A percentile compares a stretch with the other conserved stretches of the same genome.
Conservation (phyloP, 257 asterid species). For the Salvia rosmarinus region DNA sequence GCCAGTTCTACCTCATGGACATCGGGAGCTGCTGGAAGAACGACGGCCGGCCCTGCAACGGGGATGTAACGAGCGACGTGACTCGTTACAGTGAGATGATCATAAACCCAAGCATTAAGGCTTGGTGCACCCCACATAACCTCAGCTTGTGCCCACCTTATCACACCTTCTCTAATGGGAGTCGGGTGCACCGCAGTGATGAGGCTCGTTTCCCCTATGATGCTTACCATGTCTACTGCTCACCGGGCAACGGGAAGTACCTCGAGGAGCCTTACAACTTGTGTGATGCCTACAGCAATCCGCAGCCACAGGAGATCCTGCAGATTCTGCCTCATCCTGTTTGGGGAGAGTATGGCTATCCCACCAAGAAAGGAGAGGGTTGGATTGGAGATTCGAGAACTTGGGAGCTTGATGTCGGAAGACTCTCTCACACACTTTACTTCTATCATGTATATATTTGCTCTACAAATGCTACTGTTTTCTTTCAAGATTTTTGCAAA, state of each 20-base stretch:
- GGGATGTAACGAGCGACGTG: slow-evolving; percentile 61
- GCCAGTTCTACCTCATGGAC: slow-evolving; percentile 67
- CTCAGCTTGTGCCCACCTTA: slow-evolving; percentile 52
- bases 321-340: slow-evolving; percentile 66
- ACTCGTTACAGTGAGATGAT: slow-evolving; percentile 71
- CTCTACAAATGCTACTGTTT: too few relatives aligned
- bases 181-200: slow-evolving; percentile 47
- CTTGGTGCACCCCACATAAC: slow-evolving; percentile 51
- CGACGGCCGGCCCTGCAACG: slow-evolving; percentile 55
- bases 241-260: slow-evolving; percentile 55
- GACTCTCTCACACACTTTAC: slow-evolving; percentile 55
- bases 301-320: slow-evolving; percentile 66
- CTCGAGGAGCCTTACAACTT: slow-evolving; percentile 48
- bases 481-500: too few relatives aligned
- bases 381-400: slow-evolving; percentile 66
- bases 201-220: slow-evolving; percentile 46
- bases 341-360: slow-evolving; percentile 66
- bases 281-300: slow-evolving; percentile 65
- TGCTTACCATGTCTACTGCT: slow-evolving; percentile 63
- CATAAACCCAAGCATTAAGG: slow-evolving; percentile 50
- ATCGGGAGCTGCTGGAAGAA: slow-evolving; percentile 71
- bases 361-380: slow-evolving; percentile 56
- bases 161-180: slow-evolving; percentile 57
- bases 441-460: too few relatives aligned
- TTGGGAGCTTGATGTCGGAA: slow-evolving; percentile 68